Base-by-base conservation (phyloP, 257 asterid genomes). In the Solanum medicagineum region DNA sequence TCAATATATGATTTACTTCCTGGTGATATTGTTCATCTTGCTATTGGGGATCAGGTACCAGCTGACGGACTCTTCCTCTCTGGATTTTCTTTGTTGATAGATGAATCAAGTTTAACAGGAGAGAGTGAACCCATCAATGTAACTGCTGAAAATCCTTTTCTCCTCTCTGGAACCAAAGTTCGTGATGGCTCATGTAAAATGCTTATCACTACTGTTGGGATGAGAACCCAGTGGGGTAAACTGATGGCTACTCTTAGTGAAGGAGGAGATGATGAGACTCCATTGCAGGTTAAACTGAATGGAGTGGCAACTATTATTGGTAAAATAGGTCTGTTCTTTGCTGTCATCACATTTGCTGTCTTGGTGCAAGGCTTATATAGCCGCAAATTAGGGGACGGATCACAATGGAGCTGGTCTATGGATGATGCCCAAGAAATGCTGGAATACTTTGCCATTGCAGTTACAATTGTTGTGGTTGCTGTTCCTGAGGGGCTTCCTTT, bases 141-240 rank as follows among this genome's bases (percentile, higher is more conserved):
- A 86, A 89, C 93, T 6, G 84, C 93, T 40, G 91, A 89, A 84
- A 92, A 93, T 69, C 98, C 98, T 17, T 95, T 95, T 87, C 98
- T 95, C 85, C 91, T 93, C 10, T 95, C 98, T 47, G 98, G 98
- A 85, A 93, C 98, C 84, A 93, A 95, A 88, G 98, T 95, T 57
- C 97, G 93, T 85, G 98, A 95, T 86, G 98, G 98, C 12, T 95
- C 98, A 3, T 93, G 98, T 91, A 95, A 93, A 88, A 95, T 95
- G 98, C 92, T 95, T 62, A 89, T 95, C 70, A 95, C 98, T 84
- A 92, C 98, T 20, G 98, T 95, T 75, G 98, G 98, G 88, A 95
- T 93, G 98, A 93, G 98, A 89, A 95, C 98, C 56, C 98, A 93
- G 80, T 95, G 98, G 98, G 98, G 98, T 45, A 95, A 95, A 89